Evolutionary conservation across 805 yeast species (phyloP), one percentile per base, ranked within the genome.

Genomic region (Spathaspora sp.): DNA sequence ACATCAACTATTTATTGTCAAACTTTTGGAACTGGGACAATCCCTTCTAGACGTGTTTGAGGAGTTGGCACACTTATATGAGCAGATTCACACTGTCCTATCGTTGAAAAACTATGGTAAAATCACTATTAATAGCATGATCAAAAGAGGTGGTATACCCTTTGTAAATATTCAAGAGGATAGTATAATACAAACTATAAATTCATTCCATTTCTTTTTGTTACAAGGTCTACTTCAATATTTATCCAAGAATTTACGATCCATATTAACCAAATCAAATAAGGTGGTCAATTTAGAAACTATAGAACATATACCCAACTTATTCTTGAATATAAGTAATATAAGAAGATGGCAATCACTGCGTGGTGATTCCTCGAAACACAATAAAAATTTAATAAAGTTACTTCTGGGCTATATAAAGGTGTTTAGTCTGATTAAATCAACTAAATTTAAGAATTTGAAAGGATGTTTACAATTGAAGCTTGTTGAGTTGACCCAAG

Each of bases 121-220:
- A 47, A n/a, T 16, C 17, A 20, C 23, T 51, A 29, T 17, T n/a
- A 14, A 40, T 3, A 44, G 43, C 10, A 28, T 54, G 23, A 38
- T 56, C 26, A 16, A 19, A 6, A 20, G 28, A 31, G 47, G 17
- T 14, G 61, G 59, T 2, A 44, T 62, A 9, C 49, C 54, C 6
- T 54, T 38, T 55, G 29, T 40, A 2, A n/a, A 46, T 10, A 16
- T 42, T 45, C 40, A 51, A 26, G 55, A 52, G 19, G 42, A 44
- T 38, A 46, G 46, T 7, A 23, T 47, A 10, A 47, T 42, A 35
- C 62, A 31, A 54, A 60, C 20, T 54, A 26, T 55, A 14, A 47
- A 62, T 29, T 68, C 72, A 5, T 65, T 54, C 52, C 67, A 70
- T 52, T 67, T 68, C 46, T 53, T 70, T 38, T 40, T 59, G 3